Evolutionary conservation across 805 yeast species (phyloP).

Genomic region (Debaryomyces prosopidis): DNA sequence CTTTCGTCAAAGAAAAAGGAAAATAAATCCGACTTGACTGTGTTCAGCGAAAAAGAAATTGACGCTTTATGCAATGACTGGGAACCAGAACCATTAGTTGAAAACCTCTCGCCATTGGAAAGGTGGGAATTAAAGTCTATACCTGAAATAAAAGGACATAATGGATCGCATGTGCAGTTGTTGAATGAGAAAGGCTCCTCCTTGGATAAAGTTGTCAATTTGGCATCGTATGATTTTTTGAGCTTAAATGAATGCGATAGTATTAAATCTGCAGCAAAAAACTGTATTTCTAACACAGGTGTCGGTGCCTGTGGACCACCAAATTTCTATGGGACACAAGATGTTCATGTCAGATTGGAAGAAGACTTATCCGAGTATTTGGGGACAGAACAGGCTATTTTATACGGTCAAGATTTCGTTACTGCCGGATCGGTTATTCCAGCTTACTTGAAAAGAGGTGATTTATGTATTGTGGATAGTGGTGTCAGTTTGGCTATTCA

Average conservation of each 20-base stretch:
- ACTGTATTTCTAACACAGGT: conserved; percentile 68
- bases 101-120: conserved; percentile 51
- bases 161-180: conserved; percentile 41
- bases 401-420: conserved; percentile 91
- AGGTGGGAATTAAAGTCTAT: conserved; percentile 61
- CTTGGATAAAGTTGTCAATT: conserved; percentile 50
- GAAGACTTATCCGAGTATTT: conserved; percentile 72
- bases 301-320: conserved; percentile 99
- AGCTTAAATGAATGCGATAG: conserved; percentile 51
- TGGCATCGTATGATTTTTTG: conserved; percentile 73
- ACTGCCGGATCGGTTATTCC: conserved; percentile 88
- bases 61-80: conserved; percentile 87
- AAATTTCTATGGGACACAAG: conserved; percentile 94
- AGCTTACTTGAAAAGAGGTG: conserved; percentile 94
- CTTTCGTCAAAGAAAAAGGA: conserved; percentile 74
- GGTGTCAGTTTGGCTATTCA: conserved; percentile 76
- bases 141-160: conserved; percentile 63
- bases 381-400: conserved; percentile 73
- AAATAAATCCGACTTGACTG: conserved; percentile 68
- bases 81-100: conserved; percentile 85
- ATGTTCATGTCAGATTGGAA: conserved; percentile 80
- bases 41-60: conserved; percentile 60
- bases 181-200: conserved; percentile 20
- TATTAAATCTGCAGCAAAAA: conserved; percentile 54
- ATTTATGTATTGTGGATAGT: conserved; percentile 83